Conservation (phyloP, 768 basidiomycete genomes). For the Clavulina sp. region DNA sequence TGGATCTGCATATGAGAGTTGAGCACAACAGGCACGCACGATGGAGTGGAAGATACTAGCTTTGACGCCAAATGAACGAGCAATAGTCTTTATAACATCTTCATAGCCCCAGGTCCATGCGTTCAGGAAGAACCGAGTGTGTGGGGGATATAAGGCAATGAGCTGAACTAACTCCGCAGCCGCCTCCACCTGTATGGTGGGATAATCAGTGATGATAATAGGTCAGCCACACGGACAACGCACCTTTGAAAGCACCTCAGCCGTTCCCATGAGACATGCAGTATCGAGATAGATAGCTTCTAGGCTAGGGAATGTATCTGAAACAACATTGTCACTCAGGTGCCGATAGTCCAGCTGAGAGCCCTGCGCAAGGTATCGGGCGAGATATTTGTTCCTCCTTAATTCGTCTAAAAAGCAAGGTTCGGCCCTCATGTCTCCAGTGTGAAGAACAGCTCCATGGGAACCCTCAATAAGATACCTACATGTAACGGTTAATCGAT, state of each 20-base stretch:
- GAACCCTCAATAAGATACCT: constrained; percentile 75
- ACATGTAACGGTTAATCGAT: no score
- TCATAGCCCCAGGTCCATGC: constrained; percentile 97
- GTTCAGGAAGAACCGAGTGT: constrained; percentile 74
- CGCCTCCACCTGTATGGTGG: constrained; percentile 37
- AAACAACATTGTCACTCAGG: neutral
- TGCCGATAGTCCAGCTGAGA: constrained; percentile 13
- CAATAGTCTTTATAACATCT: constrained; percentile 63
- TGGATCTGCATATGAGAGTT: constrained; percentile 41
- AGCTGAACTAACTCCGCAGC: constrained; percentile 48
- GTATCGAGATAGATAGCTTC: constrained; percentile 79
- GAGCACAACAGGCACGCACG: neutral
- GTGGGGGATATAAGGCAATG: constrained; percentile 45
- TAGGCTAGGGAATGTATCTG: constrained; percentile 21
- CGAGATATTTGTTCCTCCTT: constrained; percentile 48
- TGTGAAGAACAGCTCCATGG: constrained; percentile 63
- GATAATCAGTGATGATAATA: constrained; percentile 13
- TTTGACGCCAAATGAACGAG: constrained; percentile 43
- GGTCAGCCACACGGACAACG: constrained; percentile 8
- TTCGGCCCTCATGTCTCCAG: constrained; percentile 86
- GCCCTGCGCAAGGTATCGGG: constrained; percentile 39
- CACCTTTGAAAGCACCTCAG: constrained; percentile 46
- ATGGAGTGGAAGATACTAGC: constrained; percentile 21
- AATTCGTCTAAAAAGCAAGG: constrained; percentile 57
- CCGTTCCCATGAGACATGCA: constrained; percentile 36